Evolutionary conservation across 805 yeast species (phyloP).

Genomic region (Teunomyces kruisii): DNA sequence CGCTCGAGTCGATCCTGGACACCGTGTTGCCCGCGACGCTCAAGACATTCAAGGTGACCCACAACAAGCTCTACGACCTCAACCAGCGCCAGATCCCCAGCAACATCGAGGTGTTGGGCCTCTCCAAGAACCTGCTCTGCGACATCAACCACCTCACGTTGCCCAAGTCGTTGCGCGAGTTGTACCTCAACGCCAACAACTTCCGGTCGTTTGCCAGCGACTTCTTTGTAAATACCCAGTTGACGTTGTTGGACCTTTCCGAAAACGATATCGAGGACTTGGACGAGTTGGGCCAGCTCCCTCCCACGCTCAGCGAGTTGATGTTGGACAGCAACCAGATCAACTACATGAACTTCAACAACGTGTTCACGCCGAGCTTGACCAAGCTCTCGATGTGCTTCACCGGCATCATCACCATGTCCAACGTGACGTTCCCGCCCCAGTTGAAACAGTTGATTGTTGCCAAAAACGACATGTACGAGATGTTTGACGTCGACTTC

Average conservation of each 20-base stretch:
- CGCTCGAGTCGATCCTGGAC: constrained; percentile 8
- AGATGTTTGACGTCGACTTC: constrained; percentile 14
- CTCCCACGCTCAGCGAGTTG: constrained; percentile 13
- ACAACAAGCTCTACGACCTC: constrained; percentile 11
- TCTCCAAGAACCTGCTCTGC: constrained; percentile 12
- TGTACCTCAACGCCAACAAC: constrained; percentile 14
- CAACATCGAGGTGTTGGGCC: constrained; percentile 12
- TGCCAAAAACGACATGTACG: constrained; percentile 15
- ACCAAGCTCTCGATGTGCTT: constrained; percentile 16
- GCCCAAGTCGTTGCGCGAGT: constrained; percentile 13
- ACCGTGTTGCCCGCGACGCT: constrained; percentile 12
- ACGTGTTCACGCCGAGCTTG: constrained; percentile 18
- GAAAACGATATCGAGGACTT: constrained; percentile 21
- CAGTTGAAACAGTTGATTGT: constrained; percentile 14
- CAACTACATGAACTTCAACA: constrained; percentile 16
- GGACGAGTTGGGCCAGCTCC: constrained; percentile 23
- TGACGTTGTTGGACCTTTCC: constrained; percentile 13
- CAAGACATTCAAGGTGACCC: constrained; percentile 10
- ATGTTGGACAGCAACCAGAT: constrained; percentile 20
- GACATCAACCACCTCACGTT: constrained; percentile 8
- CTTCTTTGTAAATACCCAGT: constrained; percentile 12
- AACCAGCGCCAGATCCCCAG: constrained; percentile 11
- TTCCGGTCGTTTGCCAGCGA: constrained; percentile 13
- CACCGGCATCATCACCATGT: constrained; percentile 18
- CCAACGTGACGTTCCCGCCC: constrained; percentile 15